Conservation (phyloP, 1,139 yeast species). For the Hansenula lynferdii region DNA sequence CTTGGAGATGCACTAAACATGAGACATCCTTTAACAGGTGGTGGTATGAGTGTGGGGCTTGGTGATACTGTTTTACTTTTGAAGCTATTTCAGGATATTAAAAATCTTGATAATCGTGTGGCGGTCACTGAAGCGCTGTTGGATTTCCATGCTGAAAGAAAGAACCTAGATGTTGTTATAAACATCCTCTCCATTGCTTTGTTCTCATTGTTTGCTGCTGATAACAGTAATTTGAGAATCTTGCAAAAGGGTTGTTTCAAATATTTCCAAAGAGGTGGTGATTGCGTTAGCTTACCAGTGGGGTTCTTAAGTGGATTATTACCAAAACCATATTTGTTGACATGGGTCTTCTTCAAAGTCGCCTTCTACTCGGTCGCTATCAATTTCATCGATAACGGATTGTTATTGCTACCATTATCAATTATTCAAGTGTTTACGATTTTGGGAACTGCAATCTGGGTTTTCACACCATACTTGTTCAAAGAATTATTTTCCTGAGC, state of each 20-base stretch:
- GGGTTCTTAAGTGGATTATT: constrained; percentile 78
- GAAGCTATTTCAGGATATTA: constrained; percentile 50
- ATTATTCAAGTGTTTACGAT: constrained; percentile 65
- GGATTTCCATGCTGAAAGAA: constrained; percentile 73
- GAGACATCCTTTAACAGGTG: constrained; percentile 99
- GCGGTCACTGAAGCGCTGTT: constrained; percentile 49
- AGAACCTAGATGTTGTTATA: constrained; percentile 74
- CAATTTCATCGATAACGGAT: constrained; percentile 64
- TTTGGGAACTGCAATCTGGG: constrained; percentile 67
- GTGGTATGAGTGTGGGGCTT: constrained; percentile 98
- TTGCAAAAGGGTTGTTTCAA: constrained; percentile 86
- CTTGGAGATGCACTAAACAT: constrained; percentile 94
- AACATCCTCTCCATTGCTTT: constrained; percentile 90
- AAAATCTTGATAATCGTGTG: constrained; percentile 55
- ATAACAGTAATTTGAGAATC: constrained; percentile 54
- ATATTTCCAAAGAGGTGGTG: constrained; percentile 84
- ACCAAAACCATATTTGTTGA: constrained; percentile 68
- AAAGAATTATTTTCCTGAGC: constrained; percentile 32
- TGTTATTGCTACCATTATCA: constrained; percentile 68
- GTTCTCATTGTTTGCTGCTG: constrained; percentile 88
- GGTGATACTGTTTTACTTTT: constrained; percentile 76
- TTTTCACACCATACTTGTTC: constrained; percentile 71
- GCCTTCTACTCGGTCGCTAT: constrained; percentile 78
- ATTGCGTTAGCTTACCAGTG: constrained; percentile 72
- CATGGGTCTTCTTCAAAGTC: constrained; percentile 84